Base-by-base conservation (phyloP, 1,284 basidiomycete species). In the Prillingera fragicola region DNA sequence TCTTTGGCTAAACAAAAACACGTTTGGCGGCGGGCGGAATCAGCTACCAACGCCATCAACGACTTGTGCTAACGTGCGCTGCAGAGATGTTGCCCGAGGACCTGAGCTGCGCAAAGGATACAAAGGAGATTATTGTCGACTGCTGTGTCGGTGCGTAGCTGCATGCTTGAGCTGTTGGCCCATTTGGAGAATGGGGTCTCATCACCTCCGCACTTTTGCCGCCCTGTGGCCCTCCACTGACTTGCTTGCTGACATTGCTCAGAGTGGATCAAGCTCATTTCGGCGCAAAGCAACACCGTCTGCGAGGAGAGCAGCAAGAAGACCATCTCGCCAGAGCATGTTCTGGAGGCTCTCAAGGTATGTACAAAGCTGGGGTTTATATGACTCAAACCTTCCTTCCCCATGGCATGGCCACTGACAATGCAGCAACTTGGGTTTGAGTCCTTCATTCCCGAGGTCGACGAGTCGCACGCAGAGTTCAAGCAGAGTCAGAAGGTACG, bases 231-330 rank as follows among this genome's bases (percentile, higher is more conserved):
- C n/a, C n/a, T n/a, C n/a, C n/a, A n/a, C n/a, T n/a, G n/a, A n/a
- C n/a, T n/a, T n/a, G n/a, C n/a, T 8, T 13, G 36, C 48, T 50
- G 38, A 52, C 43, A 10, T 19, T 17, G 17, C 37, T n/a, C 54
- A 96, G 94, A 99, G 77, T 99, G 97, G 73, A 94, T 99, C 58
- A 89, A 96, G 66, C 75, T 98, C 65, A 85, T 99, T 64, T 95
- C 95, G 13, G 92, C 92, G 7, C 91, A 97, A 71, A 87, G 92
- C 41, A 98, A 98, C 72, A 90, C 96, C 57, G 89, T 96, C 48
- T 99, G 95, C 70, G 95, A 98, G 65, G 84, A 88, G 67, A 90
- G 92, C 62, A 85, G 87, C n/a, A 97, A 97, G 76, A 99, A 98
- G 77, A 99, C 94, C 0, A 98, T 99, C 59, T 88, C 91, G 4